Evolutionary conservation across 768 basidiomycete genomes (phyloP), one percentile per base, ranked within the genome.

Genomic region (Sarcomyxa edulis): DNA sequence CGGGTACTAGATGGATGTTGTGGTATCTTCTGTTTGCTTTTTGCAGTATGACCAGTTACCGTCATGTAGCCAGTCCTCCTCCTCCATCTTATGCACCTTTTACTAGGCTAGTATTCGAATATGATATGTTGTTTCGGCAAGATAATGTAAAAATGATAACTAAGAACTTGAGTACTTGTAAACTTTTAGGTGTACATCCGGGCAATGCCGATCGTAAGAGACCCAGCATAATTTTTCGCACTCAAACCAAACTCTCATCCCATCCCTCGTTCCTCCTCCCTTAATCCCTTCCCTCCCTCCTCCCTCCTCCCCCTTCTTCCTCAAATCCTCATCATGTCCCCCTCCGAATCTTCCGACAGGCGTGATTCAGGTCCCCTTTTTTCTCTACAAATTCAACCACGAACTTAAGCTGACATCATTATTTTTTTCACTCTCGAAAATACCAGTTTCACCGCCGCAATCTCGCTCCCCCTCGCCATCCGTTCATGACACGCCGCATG

Each of bases 381-480:
- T 48, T 40, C 48, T 45, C n/a, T n/a, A n/a, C n/a, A n/a, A n/a
- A n/a, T n/a, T n/a, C n/a, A n/a, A n/a, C n/a, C n/a, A n/a, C n/a
- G n/a, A n/a, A n/a, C n/a, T n/a, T n/a, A n/a, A n/a, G n/a, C n/a
- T 21, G 21, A 24, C 41, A 20, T 43, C 42, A 25, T 45, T 49
- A 43, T 42, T 38, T 39, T 34, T 32, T 39, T 35, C 37, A 43
- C 37, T 31, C 47, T 52, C 30, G 37, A 16, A 32, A 40, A 27
- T 44, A 29, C n/a, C 53, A 81, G 76, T 62, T 47, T 78, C 79
- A 35, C 76, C 77, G 39, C 68, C 71, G 43, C 72, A 67, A 55
- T 89, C 88, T 50, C 82, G 84, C 59, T 85, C 85, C 37, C 76
- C 79, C 23, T 81, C 84, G 37, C 86, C 87, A 20, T 68, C 71